phyloP scores from a whole-genome alignment of 305 asterid species.

The Solanum hybrid region DNA sequence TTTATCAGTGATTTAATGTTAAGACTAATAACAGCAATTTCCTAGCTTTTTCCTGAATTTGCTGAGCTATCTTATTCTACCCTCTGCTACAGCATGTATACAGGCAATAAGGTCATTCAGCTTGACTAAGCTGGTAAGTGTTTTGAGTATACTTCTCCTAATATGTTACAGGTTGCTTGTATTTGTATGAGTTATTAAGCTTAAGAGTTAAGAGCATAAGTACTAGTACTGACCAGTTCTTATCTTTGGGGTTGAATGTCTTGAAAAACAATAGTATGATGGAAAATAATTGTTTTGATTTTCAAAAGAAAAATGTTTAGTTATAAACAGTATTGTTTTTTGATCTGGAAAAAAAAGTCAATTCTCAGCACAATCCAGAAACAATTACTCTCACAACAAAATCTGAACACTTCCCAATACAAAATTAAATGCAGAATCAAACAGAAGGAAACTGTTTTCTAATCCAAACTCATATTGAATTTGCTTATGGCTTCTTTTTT shows the following conservation, averaged over 20 bases:
- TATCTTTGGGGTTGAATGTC: background rate
- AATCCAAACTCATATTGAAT: background rate
- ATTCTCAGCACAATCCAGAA: background rate
- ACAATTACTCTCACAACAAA: background rate
- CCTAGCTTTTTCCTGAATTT: background rate
- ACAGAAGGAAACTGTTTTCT: background rate
- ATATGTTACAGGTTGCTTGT: background rate
- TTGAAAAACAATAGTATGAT: background rate
- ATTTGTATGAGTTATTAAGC: background rate
- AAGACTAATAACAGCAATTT: background rate
- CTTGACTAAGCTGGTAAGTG: background rate
- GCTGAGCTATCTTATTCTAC: background rate
- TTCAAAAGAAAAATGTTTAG: background rate
- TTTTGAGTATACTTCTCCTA: background rate
- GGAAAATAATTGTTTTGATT: background rate
- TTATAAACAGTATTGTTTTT: background rate
- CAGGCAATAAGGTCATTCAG: background rate
- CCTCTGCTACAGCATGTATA: background rate
- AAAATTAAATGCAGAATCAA: background rate
- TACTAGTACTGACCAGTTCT: background rate
- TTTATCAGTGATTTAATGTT: background rate
- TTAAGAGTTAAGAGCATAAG: background rate
- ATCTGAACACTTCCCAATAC: background rate
- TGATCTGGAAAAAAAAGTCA: background rate
- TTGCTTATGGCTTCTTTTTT: background rate